Conservation (phyloP, 768 basidiomycete species). For the Pulveroboletus sp. region DNA sequence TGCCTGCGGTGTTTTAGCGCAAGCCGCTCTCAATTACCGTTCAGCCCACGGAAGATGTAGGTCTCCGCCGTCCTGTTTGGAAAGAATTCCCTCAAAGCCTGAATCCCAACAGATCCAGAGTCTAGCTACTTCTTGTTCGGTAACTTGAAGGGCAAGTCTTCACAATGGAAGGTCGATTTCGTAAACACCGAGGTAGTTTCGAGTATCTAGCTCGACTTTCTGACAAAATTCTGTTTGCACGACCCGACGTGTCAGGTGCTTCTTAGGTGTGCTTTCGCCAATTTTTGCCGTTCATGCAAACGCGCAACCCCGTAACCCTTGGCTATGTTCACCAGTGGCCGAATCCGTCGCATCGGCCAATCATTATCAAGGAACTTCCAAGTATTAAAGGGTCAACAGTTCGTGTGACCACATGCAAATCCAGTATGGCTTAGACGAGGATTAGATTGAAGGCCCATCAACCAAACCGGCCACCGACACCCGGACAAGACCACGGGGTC, state of each 20-base stretch:
- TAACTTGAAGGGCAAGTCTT: not conserved
- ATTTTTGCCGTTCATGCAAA: not conserved
- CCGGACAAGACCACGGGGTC: too few relatives aligned
- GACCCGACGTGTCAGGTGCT: not conserved
- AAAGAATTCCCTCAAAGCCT: not conserved
- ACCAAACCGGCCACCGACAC: too few relatives aligned
- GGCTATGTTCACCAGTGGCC: too few relatives aligned
- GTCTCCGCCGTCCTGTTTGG: not conserved
- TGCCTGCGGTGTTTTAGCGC: conserved; percentile 41
- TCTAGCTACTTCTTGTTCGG: conserved; percentile 9
- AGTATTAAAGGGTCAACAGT: conserved; percentile 12
- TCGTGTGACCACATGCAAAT: conserved; percentile 13
- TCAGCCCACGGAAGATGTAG: conserved; percentile 3
- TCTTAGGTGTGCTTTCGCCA: not conserved
- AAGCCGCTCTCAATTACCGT: conserved; percentile 47
- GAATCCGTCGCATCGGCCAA: not conserved
- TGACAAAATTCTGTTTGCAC: not conserved
- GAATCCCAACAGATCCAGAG: conserved; percentile 2
- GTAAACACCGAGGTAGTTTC: conserved; percentile 24
- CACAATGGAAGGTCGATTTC: not conserved
- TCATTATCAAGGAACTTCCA: not conserved
- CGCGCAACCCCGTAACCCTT: not conserved
- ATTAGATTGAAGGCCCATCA: not conserved
- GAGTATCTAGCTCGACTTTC: not conserved
- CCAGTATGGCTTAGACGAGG: not conserved